phyloP scores from a whole-genome alignment of 371 early-diverging fungal species.

The Parasitella parasitica region DNA sequence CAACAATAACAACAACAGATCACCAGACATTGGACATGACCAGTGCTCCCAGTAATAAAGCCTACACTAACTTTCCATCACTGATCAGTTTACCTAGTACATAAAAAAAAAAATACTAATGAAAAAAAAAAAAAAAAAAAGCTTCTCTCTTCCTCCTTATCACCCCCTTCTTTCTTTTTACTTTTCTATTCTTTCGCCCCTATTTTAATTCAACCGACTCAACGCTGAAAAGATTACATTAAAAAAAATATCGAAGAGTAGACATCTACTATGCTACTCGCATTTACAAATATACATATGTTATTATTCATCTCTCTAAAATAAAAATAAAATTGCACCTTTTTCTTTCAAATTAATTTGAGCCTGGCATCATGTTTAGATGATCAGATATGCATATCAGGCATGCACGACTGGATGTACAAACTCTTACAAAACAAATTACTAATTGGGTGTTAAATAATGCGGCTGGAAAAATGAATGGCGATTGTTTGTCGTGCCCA shows the following conservation, averaged over 20 bases:
- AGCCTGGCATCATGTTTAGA: neutral
- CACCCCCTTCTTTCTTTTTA: neutral
- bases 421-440: too few species aligned
- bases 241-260: neutral
- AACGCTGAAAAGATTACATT: too few species aligned
- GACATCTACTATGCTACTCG: neutral
- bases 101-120: neutral
- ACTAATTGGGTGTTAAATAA: too few species aligned
- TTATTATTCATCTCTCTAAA: neutral
- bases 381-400: neutral
- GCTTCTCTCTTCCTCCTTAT: neutral
- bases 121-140: slow-evolving; percentile 1
- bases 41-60: neutral
- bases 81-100: slow-evolving; percentile 20
- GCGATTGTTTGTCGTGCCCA: too few species aligned
- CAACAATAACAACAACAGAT: slow-evolving; percentile 1
- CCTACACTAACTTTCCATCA: slow-evolving; percentile 4
- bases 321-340: neutral
- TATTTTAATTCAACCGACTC: neutral
- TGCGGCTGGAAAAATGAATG: too few species aligned
- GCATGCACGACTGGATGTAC: too few species aligned
- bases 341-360: neutral
- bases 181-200: neutral
- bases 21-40: slow-evolving; percentile 17
- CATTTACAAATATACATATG: neutral